Percentiles rank a stretch among this genome's conserved stretches.
Conservation (phyloP, 1,284 basidiomycete genomes). For the Austroboletus olivaceoglutinosus region DNA sequence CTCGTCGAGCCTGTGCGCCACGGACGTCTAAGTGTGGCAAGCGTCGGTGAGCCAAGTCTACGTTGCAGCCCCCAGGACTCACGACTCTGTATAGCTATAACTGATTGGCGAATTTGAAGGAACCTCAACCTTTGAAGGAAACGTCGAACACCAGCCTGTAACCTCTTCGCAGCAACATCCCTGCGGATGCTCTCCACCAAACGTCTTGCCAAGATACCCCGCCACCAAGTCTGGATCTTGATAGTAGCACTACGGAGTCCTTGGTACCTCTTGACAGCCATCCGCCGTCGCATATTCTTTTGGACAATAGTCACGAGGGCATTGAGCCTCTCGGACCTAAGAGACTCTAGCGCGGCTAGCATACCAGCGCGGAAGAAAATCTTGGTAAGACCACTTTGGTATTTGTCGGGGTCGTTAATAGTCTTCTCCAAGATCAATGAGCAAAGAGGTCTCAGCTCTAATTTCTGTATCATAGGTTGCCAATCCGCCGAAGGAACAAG, state of each 20-base stretch:
- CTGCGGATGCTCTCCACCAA: constrained; percentile 72
- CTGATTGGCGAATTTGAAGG: constrained; percentile 58
- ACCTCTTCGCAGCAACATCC: constrained; percentile 70
- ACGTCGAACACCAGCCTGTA: constrained; percentile 75
- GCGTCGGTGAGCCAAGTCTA: constrained; percentile 9
- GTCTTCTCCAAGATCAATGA: constrained; percentile 82
- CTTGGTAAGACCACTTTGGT: constrained; percentile 95
- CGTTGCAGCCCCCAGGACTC: constrained; percentile 38
- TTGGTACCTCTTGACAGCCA: constrained; percentile 83
- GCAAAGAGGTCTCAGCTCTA: constrained; percentile 84
- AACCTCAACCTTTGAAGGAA: constrained; percentile 77
- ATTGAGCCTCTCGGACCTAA: constrained; percentile 86
- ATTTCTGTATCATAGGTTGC: constrained; percentile 76
- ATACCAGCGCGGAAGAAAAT: constrained; percentile 99
- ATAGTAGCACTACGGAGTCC: constrained; percentile 74
- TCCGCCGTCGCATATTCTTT: constrained; percentile 90
- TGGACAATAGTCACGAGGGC: constrained; percentile 92
- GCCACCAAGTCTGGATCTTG: constrained; percentile 92
- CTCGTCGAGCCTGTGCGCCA: constrained; percentile 72
- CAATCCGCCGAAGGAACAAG: constrained; percentile 86
- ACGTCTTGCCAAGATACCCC: constrained; percentile 75
- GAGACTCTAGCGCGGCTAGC: constrained; percentile 94
- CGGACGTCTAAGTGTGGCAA: constrained; percentile 62
- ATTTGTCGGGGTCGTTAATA: constrained; percentile 93
- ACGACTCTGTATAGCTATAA: constrained; percentile 85